phyloP scores from a whole-genome alignment of 257 asterid genomes.

The Ocimum tenuiflorum region DNA sequence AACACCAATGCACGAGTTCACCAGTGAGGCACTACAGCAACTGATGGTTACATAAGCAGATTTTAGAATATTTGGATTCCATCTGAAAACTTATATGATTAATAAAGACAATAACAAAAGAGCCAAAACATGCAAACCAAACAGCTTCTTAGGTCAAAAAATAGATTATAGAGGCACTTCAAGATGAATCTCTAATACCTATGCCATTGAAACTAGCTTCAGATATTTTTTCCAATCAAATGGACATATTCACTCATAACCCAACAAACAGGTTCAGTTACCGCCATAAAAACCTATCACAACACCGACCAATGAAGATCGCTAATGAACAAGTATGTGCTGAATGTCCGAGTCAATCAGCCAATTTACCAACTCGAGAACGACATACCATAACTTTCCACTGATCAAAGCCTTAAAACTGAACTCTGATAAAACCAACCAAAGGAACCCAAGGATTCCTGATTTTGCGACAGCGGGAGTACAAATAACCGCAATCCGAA shows the following conservation, averaged over 20 bases:
- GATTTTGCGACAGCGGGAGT: background rate
- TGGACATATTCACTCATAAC: background rate
- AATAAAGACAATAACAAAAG: background rate
- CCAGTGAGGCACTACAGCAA: background rate
- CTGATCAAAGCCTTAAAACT: background rate
- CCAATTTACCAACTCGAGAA: background rate
- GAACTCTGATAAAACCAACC: slow-evolving; percentile 5
- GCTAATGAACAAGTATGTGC: background rate
- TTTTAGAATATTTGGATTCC: background rate
- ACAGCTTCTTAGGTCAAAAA: background rate
- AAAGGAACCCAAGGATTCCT: slow-evolving; percentile 14
- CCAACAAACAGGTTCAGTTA: background rate
- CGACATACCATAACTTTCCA: background rate
- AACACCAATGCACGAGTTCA: background rate
- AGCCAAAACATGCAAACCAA: background rate
- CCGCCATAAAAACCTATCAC: background rate
- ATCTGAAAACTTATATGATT: background rate
- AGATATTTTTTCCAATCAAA: background rate
- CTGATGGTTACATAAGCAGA: background rate
- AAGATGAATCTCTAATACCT: background rate
- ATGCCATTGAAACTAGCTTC: background rate
- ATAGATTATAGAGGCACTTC: background rate
- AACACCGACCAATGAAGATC: background rate
- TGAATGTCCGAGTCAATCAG: background rate
- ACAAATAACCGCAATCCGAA: slow-evolving; percentile 1